phyloP scores from a whole-genome alignment of 805 yeast species.

The Ogataea minuta region DNA sequence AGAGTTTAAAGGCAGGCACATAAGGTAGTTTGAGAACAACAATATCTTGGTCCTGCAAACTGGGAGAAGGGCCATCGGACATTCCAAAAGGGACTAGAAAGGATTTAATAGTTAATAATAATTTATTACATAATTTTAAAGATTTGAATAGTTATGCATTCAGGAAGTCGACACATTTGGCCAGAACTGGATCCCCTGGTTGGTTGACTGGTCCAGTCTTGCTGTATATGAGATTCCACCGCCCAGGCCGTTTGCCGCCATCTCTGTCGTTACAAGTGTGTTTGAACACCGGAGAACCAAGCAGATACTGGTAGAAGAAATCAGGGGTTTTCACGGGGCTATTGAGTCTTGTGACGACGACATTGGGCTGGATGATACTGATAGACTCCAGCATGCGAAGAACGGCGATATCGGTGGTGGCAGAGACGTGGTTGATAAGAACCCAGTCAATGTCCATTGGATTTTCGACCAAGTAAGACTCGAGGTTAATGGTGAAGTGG shows the following conservation, averaged over 20 bases:
- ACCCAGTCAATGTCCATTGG: slow-evolving; percentile 18
- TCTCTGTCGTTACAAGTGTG: slow-evolving; percentile 6
- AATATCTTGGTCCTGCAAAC: slow-evolving; percentile 8
- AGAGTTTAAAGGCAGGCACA: slow-evolving; percentile 18
- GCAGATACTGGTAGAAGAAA: slow-evolving; percentile 16
- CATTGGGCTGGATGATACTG: slow-evolving; percentile 23
- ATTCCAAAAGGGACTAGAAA: slow-evolving; percentile 1
- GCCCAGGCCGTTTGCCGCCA: slow-evolving; percentile 15
- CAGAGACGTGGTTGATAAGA: slow-evolving; percentile 18
- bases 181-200: neutral
- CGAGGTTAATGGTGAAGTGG: slow-evolving; percentile 6
- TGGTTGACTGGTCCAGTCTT: slow-evolving; percentile 1
- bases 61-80: neutral
- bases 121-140: neutral
- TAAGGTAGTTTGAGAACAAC: slow-evolving; percentile 17
- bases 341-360: slow-evolving; percentile 17
- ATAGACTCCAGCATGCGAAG: slow-evolving; percentile 24
- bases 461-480: slow-evolving; percentile 2
- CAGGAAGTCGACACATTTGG: slow-evolving; percentile 11
- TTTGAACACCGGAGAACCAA: slow-evolving; percentile 23
- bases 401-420: slow-evolving; percentile 11
- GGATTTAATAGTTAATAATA: neutral
- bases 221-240: slow-evolving; percentile 26
- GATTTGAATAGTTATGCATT: slow-evolving; percentile 7
- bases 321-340: slow-evolving; percentile 4